phyloP scores from a whole-genome alignment of 2,329 filamentous ascomycete genomes.

The Sporothrix brunneoviolacea region DNA sequence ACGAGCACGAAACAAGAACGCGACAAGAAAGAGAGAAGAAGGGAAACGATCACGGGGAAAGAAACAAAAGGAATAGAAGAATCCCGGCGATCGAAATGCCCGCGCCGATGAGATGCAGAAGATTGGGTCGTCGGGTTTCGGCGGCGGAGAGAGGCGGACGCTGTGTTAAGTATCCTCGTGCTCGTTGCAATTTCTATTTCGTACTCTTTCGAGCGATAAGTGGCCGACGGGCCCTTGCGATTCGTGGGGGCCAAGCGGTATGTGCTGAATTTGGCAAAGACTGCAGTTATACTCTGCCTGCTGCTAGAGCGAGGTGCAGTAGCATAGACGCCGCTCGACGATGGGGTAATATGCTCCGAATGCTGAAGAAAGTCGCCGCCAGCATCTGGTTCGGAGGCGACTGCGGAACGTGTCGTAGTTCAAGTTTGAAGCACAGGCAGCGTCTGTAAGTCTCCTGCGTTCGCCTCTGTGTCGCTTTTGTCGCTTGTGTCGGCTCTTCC shows the following conservation, averaged over 20 bases:
- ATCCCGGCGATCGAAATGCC: constrained; percentile 2
- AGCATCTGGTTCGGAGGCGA: no score
- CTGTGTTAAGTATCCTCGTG: constrained; percentile 7
- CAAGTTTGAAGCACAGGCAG: background rate
- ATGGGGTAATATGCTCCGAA: background rate
- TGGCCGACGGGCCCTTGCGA: background rate
- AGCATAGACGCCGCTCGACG: background rate
- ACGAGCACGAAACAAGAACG: background rate
- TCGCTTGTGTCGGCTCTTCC: background rate
- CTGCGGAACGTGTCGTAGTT: no score
- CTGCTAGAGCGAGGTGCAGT: background rate
- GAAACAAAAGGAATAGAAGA: background rate
- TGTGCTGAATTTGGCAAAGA: background rate
- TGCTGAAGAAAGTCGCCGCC: background rate
- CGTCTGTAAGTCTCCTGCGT: background rate
- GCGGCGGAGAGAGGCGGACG: constrained; percentile 5
- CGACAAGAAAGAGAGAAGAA: background rate
- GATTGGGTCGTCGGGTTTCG: constrained; percentile 7
- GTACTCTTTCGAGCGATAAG: constrained; percentile 2
- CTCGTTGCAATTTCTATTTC: background rate
- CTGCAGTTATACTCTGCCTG: background rate
- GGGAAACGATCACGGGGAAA: background rate
- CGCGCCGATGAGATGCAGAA: constrained; percentile 7
- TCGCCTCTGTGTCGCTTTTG: background rate
- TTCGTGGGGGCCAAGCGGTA: constrained; percentile 7